A percentile compares a stretch with the other conserved stretches of the same genome.
Evolutionary conservation across 2,329 filamentous ascomycete species (phyloP).

Genomic region (Nemania bipapillata): DNA sequence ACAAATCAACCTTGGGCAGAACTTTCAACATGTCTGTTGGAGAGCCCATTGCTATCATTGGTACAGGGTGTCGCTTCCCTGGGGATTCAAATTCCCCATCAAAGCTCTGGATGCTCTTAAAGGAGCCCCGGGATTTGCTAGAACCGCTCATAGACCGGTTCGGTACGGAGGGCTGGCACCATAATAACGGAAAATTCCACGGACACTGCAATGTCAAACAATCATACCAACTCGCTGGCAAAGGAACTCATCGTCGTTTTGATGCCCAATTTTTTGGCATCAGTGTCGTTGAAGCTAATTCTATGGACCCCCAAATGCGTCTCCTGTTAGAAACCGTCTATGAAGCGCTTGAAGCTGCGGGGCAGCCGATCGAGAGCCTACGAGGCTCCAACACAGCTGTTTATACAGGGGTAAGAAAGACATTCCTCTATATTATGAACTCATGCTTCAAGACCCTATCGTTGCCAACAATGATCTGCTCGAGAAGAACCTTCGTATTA

Average conservation of each 20-base stretch:
- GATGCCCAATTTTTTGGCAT: slow-evolving; percentile 29
- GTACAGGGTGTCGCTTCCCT: slow-evolving; percentile 19
- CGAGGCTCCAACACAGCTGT: slow-evolving; percentile 26
- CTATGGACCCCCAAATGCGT: slow-evolving; percentile 28
- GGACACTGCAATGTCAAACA: slow-evolving; percentile 22
- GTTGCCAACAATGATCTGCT: too few species aligned
- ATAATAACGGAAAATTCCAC: slow-evolving; percentile 9
- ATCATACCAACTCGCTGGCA: slow-evolving; percentile 22
- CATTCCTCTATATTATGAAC: too few species aligned
- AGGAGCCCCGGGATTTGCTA: slow-evolving; percentile 6
- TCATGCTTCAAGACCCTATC: too few species aligned
- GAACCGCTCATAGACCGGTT: too few species aligned
- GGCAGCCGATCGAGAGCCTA: neutral
- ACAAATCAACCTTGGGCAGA: too few species aligned
- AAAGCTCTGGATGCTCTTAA: slow-evolving; percentile 15
- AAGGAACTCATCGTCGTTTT: slow-evolving; percentile 17
- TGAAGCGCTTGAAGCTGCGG: slow-evolving; percentile 19
- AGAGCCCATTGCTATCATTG: slow-evolving; percentile 31
- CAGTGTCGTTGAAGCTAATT: slow-evolving; percentile 20
- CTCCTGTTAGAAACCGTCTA: slow-evolving; percentile 28
- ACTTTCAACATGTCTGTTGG: too few species aligned
- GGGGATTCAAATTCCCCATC: slow-evolving; percentile 1
- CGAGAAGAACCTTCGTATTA: too few species aligned
- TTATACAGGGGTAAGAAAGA: too few species aligned
- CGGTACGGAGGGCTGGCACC: slow-evolving; percentile 9